Conservation (phyloP, 1,139 yeast genomes). For the Casaregolazyma lundiana region DNA sequence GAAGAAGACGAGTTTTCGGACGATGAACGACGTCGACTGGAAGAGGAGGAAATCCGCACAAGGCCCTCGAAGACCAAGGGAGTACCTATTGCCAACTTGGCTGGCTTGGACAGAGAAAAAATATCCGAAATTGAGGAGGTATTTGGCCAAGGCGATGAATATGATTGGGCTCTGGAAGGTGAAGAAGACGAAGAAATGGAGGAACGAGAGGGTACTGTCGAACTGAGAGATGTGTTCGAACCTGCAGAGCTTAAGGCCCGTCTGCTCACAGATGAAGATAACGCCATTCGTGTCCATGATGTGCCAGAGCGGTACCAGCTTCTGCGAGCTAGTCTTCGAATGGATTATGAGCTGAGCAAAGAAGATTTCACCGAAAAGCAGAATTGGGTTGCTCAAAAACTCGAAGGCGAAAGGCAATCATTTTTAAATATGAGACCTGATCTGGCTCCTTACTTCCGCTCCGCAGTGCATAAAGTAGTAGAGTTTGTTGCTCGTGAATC, state of each 20-base stretch:
- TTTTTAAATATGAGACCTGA: slow-evolving; percentile 32
- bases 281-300: slow-evolving; percentile 78
- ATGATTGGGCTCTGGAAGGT: slow-evolving; percentile 91
- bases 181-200: slow-evolving; percentile 41
- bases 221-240: slow-evolving; percentile 86
- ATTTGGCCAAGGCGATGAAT: slow-evolving; percentile 95
- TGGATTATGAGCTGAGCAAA: slow-evolving; percentile 57
- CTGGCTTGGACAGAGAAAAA: slow-evolving; percentile 86
- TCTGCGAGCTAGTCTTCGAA: slow-evolving; percentile 52
- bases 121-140: slow-evolving; percentile 90
- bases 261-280: slow-evolving; percentile 89
- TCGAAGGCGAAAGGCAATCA: slow-evolving; percentile 22
- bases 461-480: slow-evolving; percentile 71
- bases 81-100: slow-evolving; percentile 48
- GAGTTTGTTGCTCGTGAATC: slow-evolving; percentile 74
- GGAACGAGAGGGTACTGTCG: slow-evolving; percentile 43
- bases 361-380: slow-evolving; percentile 70
- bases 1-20: slow-evolving; percentile 96
- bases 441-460: slow-evolving; percentile 57
- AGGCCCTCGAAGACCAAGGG: slow-evolving; percentile 21
- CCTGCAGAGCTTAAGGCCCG: slow-evolving; percentile 88
- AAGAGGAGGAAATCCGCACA: slow-evolving; percentile 26
- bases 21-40: slow-evolving; percentile 60
- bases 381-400: slow-evolving; percentile 62
- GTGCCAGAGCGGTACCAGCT: slow-evolving; percentile 90